Percentiles rank a stretch among this genome's conserved stretches.
Evolutionary conservation across 768 basidiomycete genomes (phyloP).

Genomic region (Pulveroboletus sp.): DNA sequence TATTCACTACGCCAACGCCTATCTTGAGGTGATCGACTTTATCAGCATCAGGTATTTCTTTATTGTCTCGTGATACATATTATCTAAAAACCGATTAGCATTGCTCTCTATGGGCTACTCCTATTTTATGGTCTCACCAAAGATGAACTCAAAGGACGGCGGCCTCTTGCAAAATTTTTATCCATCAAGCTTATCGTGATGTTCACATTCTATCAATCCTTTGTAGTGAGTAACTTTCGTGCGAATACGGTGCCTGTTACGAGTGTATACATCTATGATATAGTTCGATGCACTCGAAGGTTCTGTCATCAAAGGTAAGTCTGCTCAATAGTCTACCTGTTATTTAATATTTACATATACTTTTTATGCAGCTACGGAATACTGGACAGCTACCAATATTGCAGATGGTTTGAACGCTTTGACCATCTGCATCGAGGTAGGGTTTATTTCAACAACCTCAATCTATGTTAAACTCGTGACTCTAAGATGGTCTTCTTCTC

Average conservation of each 20-base stretch:
- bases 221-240: slow-evolving; percentile 50
- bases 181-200: slow-evolving; percentile 85
- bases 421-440: slow-evolving; percentile 79
- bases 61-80: background rate
- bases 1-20: slow-evolving; percentile 61
- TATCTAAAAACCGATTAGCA: slow-evolving; percentile 35
- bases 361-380: slow-evolving; percentile 52
- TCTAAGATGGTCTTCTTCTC: slow-evolving; percentile 82
- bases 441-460: background rate
- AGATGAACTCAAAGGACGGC: slow-evolving; percentile 71
- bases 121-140: slow-evolving; percentile 81
- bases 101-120: slow-evolving; percentile 84
- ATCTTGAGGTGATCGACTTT: slow-evolving; percentile 72
- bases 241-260: background rate
- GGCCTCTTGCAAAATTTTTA: slow-evolving; percentile 83
- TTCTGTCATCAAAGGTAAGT: slow-evolving; percentile 61
- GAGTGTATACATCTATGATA: slow-evolving; percentile 2
- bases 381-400: slow-evolving; percentile 84
- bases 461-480: slow-evolving; percentile 2
- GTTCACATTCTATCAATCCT: slow-evolving; percentile 86
- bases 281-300: slow-evolving; percentile 69
- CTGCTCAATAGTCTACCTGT: background rate
- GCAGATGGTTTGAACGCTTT: slow-evolving; percentile 83
- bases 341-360: background rate
- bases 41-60: slow-evolving; percentile 69